Evolutionary conservation across 2,329 filamentous ascomycete species (phyloP).

Genomic region (Botrytis elliptica): DNA sequence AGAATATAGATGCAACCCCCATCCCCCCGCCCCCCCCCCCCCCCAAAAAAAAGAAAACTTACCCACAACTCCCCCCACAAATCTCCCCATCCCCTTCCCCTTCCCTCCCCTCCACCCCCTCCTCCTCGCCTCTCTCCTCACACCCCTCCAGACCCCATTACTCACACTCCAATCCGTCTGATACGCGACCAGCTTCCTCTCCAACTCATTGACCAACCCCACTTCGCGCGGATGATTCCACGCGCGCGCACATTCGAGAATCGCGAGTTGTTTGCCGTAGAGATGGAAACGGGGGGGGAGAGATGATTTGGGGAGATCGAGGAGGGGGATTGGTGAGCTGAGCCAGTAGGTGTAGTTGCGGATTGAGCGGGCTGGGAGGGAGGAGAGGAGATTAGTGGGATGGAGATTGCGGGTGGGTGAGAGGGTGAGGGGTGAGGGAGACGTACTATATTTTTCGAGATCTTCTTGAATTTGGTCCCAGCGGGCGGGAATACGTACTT

Average conservation of each 20-base stretch:
- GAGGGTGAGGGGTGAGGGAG: not conserved
- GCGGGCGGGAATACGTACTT: constrained; percentile 23
- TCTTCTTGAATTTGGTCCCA: constrained; percentile 27
- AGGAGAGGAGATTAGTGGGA: not conserved
- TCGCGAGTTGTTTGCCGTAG: constrained; percentile 26
- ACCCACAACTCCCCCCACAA: not conserved
- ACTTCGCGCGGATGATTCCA: not conserved
- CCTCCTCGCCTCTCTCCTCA: not conserved
- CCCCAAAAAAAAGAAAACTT: not conserved
- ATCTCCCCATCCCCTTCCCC: not conserved
- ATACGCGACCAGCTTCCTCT: not conserved
- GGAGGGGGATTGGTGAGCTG: not conserved
- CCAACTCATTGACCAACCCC: not conserved
- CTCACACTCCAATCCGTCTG: constrained; percentile 11
- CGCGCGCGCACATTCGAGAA: constrained; percentile 24
- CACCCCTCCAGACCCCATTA: not conserved
- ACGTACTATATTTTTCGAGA: constrained; percentile 27
- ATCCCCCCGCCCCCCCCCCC: no score
- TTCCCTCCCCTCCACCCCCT: not conserved
- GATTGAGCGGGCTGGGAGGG: constrained; percentile 21
- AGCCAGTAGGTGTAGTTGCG: constrained; percentile 26
- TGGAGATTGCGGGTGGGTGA: no score
- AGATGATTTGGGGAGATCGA: constrained; percentile 1
- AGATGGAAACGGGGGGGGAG: constrained; percentile 16
- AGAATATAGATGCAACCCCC: no score